Evolutionary conservation across 225 moss, liverwort and hornwort species (phyloP), one percentile per base, ranked within the genome.

Genomic region (Marchantia paleacea): DNA sequence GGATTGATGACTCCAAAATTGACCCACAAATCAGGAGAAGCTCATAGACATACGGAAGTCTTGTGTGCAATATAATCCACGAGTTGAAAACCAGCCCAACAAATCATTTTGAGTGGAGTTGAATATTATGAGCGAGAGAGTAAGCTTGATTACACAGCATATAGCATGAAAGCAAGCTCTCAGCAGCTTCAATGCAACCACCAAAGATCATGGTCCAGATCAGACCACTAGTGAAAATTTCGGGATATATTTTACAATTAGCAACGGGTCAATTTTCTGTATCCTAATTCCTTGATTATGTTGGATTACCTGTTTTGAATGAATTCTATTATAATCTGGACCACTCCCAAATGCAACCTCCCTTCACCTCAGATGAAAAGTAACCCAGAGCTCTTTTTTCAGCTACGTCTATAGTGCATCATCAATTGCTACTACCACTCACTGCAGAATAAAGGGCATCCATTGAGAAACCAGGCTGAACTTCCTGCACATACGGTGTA

Each of bases 401-500:
- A 55, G 75, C 48, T 82, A 75, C 22, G 20, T 15, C 79, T 79
- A 76, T 52, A 49, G 55, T 30, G 55, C 51, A 81, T 70, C 60
- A 79, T 74, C 58, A 82, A 30, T 49, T 77, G 77, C 62, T 70
- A 62, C 69, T 85, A 68, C 47, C 16, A 62, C 70, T 78, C 73
- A 69, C 79, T 79, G 78, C 55, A 65, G 72, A 66, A 80, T n/a
- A 67, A 63, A 82, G 71, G 77, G 80, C 80, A 80, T 64, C 82
- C 80, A 80, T 28, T 73, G 72, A 83, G 75, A 74, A 83, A 80
- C 80, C 83, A 83, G 78, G 83, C 78, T 83, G 78, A 78, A 68
- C 83, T 69, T 81, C 81, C 83, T 81, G 81, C 86, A 81, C 79
- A 80, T 62, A 77, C 80, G 77, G 73, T 73, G 69, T 77, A 78